phyloP scores from a whole-genome alignment of 2,329 filamentous ascomycete genomes.

The Alternaria burnsii region DNA sequence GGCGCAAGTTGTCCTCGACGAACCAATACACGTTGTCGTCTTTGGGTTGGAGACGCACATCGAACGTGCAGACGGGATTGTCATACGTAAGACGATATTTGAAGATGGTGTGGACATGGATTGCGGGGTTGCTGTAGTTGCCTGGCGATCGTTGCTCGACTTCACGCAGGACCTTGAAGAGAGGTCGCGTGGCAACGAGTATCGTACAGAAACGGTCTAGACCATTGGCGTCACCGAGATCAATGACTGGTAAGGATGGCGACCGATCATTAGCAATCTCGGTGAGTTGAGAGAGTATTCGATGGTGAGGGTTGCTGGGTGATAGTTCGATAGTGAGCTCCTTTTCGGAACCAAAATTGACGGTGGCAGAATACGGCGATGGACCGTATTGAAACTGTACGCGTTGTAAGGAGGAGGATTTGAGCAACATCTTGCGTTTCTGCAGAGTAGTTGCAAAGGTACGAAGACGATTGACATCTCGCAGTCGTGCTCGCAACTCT shows the following conservation, averaged over 20 bases:
- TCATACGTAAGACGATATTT: conserved; percentile 53
- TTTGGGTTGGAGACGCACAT: conserved; percentile 45
- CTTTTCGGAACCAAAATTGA: conserved; percentile 62
- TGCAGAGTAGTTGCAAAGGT: conserved; percentile 72
- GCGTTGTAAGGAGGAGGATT: conserved; percentile 64
- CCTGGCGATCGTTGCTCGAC: conserved; percentile 62
- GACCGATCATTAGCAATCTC: conserved; percentile 65
- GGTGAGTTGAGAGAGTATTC: conserved; percentile 67
- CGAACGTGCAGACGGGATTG: conserved; percentile 53
- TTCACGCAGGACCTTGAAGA: conserved; percentile 68
- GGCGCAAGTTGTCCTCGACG: conserved; percentile 45
- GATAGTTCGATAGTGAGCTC: conserved; percentile 68
- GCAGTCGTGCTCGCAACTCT: conserved; percentile 67
- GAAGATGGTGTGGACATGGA: conserved; percentile 47
- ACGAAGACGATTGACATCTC: conserved; percentile 74
- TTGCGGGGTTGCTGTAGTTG: conserved; percentile 37
- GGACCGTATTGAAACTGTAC: conserved; percentile 74
- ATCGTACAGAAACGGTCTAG: conserved; percentile 66
- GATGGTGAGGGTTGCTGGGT: conserved; percentile 71
- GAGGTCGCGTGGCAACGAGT: conserved; percentile 67
- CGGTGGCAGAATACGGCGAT: conserved; percentile 61
- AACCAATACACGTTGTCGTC: conserved; percentile 49
- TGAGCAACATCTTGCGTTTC: conserved; percentile 65
- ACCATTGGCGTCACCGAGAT: conserved; percentile 59
- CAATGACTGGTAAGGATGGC: conserved; percentile 64